These are phyloP conservation scores for Peniophora sp. DNA, from an alignment of 1,284 basidiomycete genomes.

Conservation along the genomic window DNA sequence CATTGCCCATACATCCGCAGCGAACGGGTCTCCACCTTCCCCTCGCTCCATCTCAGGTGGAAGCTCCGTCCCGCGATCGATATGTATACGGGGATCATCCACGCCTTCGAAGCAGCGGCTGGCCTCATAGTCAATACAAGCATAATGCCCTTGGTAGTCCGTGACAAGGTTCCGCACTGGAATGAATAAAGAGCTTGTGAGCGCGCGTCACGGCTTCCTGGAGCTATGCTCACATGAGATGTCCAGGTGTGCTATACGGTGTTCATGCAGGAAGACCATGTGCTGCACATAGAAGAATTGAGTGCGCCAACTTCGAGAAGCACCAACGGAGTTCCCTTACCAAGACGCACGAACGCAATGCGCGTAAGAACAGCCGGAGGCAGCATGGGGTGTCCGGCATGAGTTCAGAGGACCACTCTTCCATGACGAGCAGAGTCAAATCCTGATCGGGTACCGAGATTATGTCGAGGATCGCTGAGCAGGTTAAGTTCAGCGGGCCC, in stretches of 20 bases:
- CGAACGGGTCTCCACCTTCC: conserved; percentile 49
- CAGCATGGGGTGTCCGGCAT: conserved; percentile 43
- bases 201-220: not conserved
- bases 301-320: conserved; percentile 3
- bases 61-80: conserved; percentile 49
- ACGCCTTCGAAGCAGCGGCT: conserved; percentile 42
- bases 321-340: conserved; percentile 23
- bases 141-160: conserved; percentile 52
- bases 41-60: conserved; percentile 61
- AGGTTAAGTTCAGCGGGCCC: not conserved
- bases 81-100: conserved; percentile 29
- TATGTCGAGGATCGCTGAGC: conserved; percentile 53
- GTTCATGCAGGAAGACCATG: conserved; percentile 57
- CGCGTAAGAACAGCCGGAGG: conserved; percentile 42
- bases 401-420: conserved; percentile 65
- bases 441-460: conserved; percentile 45
- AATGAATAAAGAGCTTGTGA: not conserved
- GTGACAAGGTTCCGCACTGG: conserved; percentile 62
- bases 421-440: conserved; percentile 67
- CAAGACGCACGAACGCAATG: conserved; percentile 61
- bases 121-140: conserved; percentile 68
- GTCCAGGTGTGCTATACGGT: conserved; percentile 61
- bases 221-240: conserved; percentile 22
- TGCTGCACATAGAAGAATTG: conserved; percentile 34
- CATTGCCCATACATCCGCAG: conserved; percentile 65